A percentile compares a stretch with the other conserved stretches of the same genome.
Conservation (phyloP, 371 early-diverging fungal genomes). For the Homolaphlyctis polyrhiza region DNA sequence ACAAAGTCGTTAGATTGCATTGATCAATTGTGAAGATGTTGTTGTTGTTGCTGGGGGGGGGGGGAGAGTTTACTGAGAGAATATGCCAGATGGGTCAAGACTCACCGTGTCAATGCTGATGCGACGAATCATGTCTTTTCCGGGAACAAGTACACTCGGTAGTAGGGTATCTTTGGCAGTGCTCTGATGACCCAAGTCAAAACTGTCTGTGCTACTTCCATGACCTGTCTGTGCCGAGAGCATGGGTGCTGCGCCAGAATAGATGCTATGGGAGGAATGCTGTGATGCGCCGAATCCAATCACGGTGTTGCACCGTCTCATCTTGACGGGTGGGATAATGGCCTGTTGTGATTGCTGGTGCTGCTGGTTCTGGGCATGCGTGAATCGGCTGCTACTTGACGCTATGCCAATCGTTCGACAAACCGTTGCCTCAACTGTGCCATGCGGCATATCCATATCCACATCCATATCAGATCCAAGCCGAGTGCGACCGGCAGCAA, state of each 20-base stretch:
- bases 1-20: not conserved
- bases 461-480: not conserved
- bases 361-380: not conserved
- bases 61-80: slow-evolving; percentile 3
- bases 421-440: not conserved
- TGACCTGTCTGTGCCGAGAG: too few species aligned
- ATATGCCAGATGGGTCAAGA: not conserved
- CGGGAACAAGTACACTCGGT: not conserved
- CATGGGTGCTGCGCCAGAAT: too few species aligned
- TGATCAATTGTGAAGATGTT: not conserved
- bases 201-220: too few species aligned
- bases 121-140: slow-evolving; percentile 19
- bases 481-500: too few species aligned
- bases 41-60: not conserved
- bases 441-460: not conserved
- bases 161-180: not conserved
- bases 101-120: slow-evolving; percentile 21
- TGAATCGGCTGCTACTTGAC: not conserved
- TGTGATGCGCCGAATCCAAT: slow-evolving; percentile 6
- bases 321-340: slow-evolving; percentile 10
- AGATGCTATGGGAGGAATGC: not conserved
- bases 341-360: not conserved
- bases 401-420: not conserved
- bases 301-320: slow-evolving; percentile 10
- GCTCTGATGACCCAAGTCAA: too few species aligned